Percentiles rank a stretch among this genome's conserved stretches.
These are phyloP conservation scores for Leccinum fallax DNA, from an alignment of 1,284 basidiomycete genomes.

Conservation along the genomic window DNA sequence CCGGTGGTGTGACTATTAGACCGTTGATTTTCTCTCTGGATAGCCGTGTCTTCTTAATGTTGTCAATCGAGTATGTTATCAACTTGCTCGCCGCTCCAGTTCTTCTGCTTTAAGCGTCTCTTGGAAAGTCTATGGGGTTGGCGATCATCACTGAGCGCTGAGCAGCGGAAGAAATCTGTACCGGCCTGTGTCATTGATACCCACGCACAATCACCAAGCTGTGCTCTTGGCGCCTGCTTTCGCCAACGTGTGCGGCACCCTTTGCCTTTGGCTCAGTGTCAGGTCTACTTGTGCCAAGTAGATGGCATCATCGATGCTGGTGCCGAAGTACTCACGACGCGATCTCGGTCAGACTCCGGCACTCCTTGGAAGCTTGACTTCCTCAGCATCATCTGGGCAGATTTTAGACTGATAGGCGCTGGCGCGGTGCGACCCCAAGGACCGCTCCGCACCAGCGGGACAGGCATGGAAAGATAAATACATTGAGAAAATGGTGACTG, in stretches of 20 bases:
- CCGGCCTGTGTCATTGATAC: not conserved
- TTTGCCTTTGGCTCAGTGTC: not conserved
- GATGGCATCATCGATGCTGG: not conserved
- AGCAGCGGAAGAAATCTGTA: not conserved
- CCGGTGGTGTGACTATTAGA: not conserved
- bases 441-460: not conserved
- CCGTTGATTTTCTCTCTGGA: not conserved
- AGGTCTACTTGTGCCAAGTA: not conserved
- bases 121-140: not conserved
- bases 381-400: not conserved
- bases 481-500: not conserved
- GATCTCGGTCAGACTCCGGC: not conserved
- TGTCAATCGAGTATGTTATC: not conserved
- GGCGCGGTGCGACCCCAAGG: not conserved
- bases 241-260: not conserved
- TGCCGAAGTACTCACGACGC: not conserved
- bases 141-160: not conserved
- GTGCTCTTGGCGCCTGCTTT: not conserved
- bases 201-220: not conserved
- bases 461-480: not conserved
- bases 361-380: not conserved
- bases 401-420: not conserved
- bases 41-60: not conserved
- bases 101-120: not conserved
- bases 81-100: not conserved